phyloP scores from a whole-genome alignment of 2,329 filamentous ascomycete species.

The Elsinoe australis region DNA sequence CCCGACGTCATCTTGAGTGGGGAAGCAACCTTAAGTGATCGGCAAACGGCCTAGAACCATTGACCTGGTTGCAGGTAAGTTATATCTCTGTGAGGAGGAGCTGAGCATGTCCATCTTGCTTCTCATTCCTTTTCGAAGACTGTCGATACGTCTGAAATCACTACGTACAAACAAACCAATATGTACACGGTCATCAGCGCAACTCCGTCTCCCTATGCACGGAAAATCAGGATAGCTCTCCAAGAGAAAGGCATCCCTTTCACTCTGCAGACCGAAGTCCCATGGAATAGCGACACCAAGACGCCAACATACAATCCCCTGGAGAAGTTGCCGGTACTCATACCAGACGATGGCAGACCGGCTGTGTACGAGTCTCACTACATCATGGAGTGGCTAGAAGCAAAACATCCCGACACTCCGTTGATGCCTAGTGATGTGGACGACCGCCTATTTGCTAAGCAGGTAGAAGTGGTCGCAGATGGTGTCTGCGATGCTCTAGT shows the following conservation, averaged over 20 bases:
- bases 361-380: slow-evolving; percentile 33
- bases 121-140: no score
- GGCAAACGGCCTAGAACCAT: no score
- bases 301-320: slow-evolving; percentile 36
- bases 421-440: slow-evolving; percentile 27
- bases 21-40: no score
- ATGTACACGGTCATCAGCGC: slow-evolving; percentile 30
- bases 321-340: slow-evolving; percentile 35
- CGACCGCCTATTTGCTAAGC: slow-evolving; percentile 28
- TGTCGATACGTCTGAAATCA: no score
- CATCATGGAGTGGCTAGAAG: slow-evolving; percentile 34
- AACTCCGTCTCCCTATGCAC: slow-evolving; percentile 35
- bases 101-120: no score
- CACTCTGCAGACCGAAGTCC: slow-evolving; percentile 36
- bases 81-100: no score
- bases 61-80: no score
- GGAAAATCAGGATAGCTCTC: slow-evolving; percentile 37
- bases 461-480: slow-evolving; percentile 32
- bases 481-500: slow-evolving; percentile 35
- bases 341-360: slow-evolving; percentile 27
- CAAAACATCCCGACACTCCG: slow-evolving; percentile 28
- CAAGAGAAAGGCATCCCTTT: slow-evolving; percentile 36
- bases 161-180: no score
- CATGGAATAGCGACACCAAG: slow-evolving; percentile 35
- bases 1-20: no score